Evolutionary conservation across 805 yeast species (phyloP), one percentile per base, ranked within the genome.

Genomic region (Ogataea thermomethanolica): DNA sequence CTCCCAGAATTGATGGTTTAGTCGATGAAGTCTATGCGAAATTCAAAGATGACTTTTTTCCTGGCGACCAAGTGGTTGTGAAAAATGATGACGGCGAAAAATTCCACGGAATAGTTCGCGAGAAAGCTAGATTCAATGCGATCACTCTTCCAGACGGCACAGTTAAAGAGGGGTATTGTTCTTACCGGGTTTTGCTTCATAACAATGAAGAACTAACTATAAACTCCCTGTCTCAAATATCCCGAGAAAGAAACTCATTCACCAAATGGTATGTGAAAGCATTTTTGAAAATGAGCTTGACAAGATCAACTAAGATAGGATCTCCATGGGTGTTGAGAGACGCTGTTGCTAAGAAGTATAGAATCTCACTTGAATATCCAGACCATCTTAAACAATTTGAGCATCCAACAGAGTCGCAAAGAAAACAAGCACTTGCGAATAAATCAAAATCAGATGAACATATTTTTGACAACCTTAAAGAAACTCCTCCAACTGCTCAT

Each of bases 251-350:
- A 45, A 82, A 83, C 45, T 73, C 83, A 39, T 90, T 89, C 66
- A 90, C 97, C 8, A 93, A 91, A 61, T 83, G 90, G 78, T 74
- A 84, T 39, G 84, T 93, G 26, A 84, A 90, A 59, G 82, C 96
- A n/a, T 81, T 93, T 58, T 73, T 90, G 58, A 85, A 90, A 62
- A 73, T 85, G 58, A 74, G 87, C 32, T 73, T 87, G 58, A 71
- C 84, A 7, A 77, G 95, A 41, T 85, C 90, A 1, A 74, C 82
- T 39, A 86, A 84, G 70, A 70, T 81, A 30, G 97, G 98, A 3
- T 91, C 97, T 3, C 98, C 98, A 3, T 93, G 98, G 98, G 79
- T 91, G 14, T 93, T 93, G 11, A 84, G 82, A 56, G 79, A 77
- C 20, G 80, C 81, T 49, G 87, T 77, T 59, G 93, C 93, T 0